Evolutionary conservation across 2,329 filamentous ascomycete species (phyloP), one percentile per base, ranked within the genome.

Genomic region (Ploettnerulaceae sp.): DNA sequence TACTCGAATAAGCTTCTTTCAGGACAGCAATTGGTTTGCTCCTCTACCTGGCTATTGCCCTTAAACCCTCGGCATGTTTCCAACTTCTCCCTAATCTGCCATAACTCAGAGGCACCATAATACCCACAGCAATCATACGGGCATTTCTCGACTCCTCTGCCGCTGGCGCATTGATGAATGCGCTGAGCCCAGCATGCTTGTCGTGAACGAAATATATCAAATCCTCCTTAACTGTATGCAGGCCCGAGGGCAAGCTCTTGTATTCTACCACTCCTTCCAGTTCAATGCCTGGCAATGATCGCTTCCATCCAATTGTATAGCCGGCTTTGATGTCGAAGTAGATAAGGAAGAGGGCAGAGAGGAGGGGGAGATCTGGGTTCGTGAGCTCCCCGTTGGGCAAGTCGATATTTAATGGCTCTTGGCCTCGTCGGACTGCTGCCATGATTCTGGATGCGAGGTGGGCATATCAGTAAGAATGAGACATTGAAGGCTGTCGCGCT

Each of bases 151-250:
- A 80, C 42, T 79, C 81, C 57, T 88, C 86, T 11, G 84, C 81
- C 38, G 88, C 89, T 2, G 86, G 84, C 54, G 78, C 79, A 65
- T 95, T 95, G 64, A 93, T 74, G 64, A 96, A 98, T 21, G 90
- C 89, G 69, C 89, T 95, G 57, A 97, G 75, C 21, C 93, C 93
- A 4, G 89, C 90, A 69, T 89, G 84, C 37, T 79, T 71, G 51
- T 80, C 83, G 62, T 97, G 89, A 33, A 95, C 82, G 66, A 97
- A 98, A 71, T 97, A 98, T 61, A 89, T 87, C 41, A 97, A 73
- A 66, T 98, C 93, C 56, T 90, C 81, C 24, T 83, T 74, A 15
- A 97, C 88, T 47, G 88, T 86, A 68, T 98, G 93, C 39, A 96
- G 69, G 18, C 93, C 93, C 0, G 91, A 97, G 2, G 93, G 93